Evolutionary conservation across 352 stramenopile species (phyloP), one percentile per base, ranked within the genome.

Genomic region (Globisporangium carolinianum): DNA sequence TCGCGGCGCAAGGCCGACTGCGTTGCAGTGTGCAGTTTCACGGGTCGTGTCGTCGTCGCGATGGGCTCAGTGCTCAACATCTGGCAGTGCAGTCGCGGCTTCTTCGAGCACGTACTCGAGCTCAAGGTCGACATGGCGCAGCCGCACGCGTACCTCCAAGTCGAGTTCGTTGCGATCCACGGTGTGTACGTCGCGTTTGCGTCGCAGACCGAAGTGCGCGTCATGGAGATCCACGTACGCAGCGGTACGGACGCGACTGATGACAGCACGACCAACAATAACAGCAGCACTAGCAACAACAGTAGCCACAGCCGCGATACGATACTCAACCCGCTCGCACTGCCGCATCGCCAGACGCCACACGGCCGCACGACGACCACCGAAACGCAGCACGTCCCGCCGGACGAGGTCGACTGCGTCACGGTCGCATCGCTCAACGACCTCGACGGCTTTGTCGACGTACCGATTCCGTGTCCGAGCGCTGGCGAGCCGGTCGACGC

Each of bases 31-130:
- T 94, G 84, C 65, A 90, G 79, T 73, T 91, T 89, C 63, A 90
- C 84, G 7, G 84, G 84, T 0, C 76, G 84, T 41, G 83, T 94
- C 1, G 76, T 81, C 8, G 76, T 94, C 6, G 82, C 79, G 5
- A 91, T 87, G 75, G 79, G 82, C 15, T 72, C 74, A 8, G 71
- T 87, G 36, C 57, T 94, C 47, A 94, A 94, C 58, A 81, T 94
- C 15, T 94, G 84, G 84, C 84, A 94, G 59, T 92, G 82, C 60
- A 91, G 82, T 52, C 75, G 69, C 46, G 82, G 82, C 51, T 91
- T 94, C 63, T 94, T 94, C 55, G 82, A 94, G 72, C 84, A 94
- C 59, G 81, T 94, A n/a, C 83, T 94, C 73, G 84, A 94, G 63
- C 71, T 94, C 38, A 83, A 80, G 47, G 76, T 92, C n/a, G 82